These are phyloP conservation scores for Backusella macrospora DNA, from an alignment of 192 early-diverging fungal species.

Conservation along the genomic window DNA sequence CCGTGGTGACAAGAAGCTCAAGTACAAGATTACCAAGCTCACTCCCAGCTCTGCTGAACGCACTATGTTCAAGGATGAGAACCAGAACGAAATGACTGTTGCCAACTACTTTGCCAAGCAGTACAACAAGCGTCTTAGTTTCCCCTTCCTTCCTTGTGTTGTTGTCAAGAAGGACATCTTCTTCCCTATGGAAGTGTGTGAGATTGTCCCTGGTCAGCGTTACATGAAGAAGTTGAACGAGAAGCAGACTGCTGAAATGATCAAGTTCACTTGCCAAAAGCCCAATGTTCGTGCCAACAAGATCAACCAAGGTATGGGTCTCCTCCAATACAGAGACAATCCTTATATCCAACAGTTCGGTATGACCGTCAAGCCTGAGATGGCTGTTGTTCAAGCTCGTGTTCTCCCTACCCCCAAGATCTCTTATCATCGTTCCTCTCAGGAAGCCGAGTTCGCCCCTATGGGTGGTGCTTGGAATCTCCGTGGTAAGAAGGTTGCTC, in stretches of 20 bases:
- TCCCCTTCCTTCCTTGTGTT: constrained; percentile 82
- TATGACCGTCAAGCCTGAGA: constrained; percentile 64
- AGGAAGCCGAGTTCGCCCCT: constrained; percentile 53
- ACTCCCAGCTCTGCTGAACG: constrained; percentile 64
- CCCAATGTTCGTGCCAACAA: constrained; percentile 84
- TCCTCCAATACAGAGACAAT: constrained; percentile 70
- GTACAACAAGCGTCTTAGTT: constrained; percentile 73
- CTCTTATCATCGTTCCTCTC: constrained; percentile 57
- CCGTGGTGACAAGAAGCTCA: constrained; percentile 67
- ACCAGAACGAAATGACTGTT: constrained; percentile 62
- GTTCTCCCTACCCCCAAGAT: constrained; percentile 81
- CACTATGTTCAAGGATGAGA: constrained; percentile 72
- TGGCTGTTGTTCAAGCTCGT: constrained; percentile 72
- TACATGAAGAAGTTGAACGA: constrained; percentile 84
- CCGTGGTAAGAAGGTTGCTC: constrained; percentile 73
- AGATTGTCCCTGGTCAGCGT: constrained; percentile 81
- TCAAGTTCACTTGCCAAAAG: constrained; percentile 85
- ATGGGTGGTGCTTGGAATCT: constrained; percentile 84
- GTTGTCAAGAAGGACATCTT: constrained; percentile 71
- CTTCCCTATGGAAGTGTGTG: constrained; percentile 92
- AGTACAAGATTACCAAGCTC: constrained; percentile 72
- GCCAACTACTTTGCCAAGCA: constrained; percentile 76
- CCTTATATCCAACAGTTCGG: constrained; percentile 79
- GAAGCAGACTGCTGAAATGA: constrained; percentile 92
- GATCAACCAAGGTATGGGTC: constrained; percentile 71